phyloP scores from a whole-genome alignment of 345 rosid species.

The Acer campestre region DNA sequence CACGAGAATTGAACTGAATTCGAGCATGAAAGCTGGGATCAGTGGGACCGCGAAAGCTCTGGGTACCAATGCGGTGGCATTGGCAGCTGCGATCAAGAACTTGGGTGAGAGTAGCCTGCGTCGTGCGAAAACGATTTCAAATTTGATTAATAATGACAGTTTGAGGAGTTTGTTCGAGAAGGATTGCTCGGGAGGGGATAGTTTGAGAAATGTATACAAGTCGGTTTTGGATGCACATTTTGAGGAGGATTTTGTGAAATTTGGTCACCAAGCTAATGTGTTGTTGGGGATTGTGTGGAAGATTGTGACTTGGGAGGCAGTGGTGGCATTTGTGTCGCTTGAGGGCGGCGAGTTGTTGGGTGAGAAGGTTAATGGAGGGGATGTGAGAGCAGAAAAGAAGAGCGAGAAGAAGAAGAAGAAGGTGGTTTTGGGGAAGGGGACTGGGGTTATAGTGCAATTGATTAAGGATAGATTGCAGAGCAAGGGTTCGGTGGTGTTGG shows the following conservation, averaged over 20 bases:
- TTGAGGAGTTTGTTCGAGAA: conserved; percentile 36
- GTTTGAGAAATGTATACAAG: conserved; percentile 32
- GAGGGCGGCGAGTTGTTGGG: conserved; percentile 55
- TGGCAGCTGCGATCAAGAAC: conserved; percentile 42
- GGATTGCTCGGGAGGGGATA: conserved; percentile 25
- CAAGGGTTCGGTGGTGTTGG: conserved; percentile 35
- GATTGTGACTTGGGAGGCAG: conserved; percentile 78
- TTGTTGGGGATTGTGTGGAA: conserved; percentile 58
- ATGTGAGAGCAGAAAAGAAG: conserved; percentile 48
- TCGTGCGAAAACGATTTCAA: conserved; percentile 38
- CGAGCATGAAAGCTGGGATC: conserved; percentile 40
- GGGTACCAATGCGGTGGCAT: conserved; percentile 36
- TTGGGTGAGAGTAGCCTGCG: conserved; percentile 58
- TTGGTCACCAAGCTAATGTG: conserved; percentile 51
- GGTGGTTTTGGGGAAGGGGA: conserved; percentile 73
- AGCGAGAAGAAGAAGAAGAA: conserved; percentile 74
- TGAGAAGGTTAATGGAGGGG: conserved; percentile 44
- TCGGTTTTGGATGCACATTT: conserved; percentile 35
- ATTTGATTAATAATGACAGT: conserved; percentile 36
- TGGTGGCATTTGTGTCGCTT: conserved; percentile 58
- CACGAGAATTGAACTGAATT: conserved; percentile 55
- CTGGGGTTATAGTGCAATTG: conserved; percentile 57
- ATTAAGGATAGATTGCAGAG: conserved; percentile 58
- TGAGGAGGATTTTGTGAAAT: conserved; percentile 45
- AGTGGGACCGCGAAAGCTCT: conserved; percentile 30